Evolutionary conservation across 345 rosid species (phyloP).

Genomic region (Syzygium oleosum): DNA sequence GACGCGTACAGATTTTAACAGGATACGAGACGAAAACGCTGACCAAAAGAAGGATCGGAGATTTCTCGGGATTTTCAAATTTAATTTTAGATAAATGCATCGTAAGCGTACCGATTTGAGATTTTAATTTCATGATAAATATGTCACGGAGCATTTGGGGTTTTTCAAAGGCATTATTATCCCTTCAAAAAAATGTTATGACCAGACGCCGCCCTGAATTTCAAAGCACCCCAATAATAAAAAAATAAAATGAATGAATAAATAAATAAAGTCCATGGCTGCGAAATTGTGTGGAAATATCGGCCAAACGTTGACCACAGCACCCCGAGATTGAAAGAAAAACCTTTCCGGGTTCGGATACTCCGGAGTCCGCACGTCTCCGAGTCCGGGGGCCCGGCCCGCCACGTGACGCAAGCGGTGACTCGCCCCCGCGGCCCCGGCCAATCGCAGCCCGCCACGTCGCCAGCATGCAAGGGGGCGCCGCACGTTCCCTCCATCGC

Average conservation of each 20-base stretch:
- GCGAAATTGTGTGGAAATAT: not conserved
- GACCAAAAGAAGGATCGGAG: too few relatives aligned
- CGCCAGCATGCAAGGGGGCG: not conserved
- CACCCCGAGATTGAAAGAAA: too few relatives aligned
- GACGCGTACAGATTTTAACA: accelerated
- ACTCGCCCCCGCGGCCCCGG: not conserved
- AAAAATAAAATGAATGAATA: too few relatives aligned
- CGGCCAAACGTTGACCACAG: not conserved
- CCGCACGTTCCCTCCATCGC: not conserved
- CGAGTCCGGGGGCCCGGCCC: not conserved
- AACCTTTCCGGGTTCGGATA: not conserved
- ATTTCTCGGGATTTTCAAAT: too few relatives aligned
- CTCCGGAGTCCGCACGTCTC: not conserved
- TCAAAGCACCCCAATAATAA: not conserved
- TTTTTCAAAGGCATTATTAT: accelerated
- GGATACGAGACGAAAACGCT: too few relatives aligned
- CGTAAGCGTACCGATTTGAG: not conserved
- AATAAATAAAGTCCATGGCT: not conserved
- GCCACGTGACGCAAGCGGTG: conserved; percentile 41
- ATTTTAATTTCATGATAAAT: too few relatives aligned
- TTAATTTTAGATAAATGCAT: accelerated
- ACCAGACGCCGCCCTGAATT: not conserved
- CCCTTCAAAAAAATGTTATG: not conserved
- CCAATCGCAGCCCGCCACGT: conserved; percentile 10
- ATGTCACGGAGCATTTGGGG: not conserved